Percentiles rank a stretch among this genome's conserved stretches.
Evolutionary conservation across 768 basidiomycete genomes (phyloP).

Genomic region (Mycena metata): DNA sequence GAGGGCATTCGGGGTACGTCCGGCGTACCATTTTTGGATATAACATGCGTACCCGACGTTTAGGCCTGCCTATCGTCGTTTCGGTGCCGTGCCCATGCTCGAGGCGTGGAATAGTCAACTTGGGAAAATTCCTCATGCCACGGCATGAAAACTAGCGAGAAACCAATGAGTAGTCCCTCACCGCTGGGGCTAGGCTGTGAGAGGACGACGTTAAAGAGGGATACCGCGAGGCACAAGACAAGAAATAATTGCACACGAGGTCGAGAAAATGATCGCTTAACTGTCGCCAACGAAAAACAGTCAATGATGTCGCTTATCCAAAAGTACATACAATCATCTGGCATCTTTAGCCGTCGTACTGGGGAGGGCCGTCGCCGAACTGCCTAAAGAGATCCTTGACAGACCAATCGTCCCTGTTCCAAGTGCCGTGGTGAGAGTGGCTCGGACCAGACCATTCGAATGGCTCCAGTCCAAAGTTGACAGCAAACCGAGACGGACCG

Average conservation of each 20-base stretch:
- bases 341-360: constrained; percentile 26
- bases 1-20: background rate
- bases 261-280: no score
- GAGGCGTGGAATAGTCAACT: background rate
- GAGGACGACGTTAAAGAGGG: background rate
- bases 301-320: background rate
- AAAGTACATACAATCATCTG: background rate
- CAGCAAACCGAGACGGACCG: constrained; percentile 18
- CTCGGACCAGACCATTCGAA: constrained; percentile 23
- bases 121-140: background rate
- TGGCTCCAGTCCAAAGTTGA: constrained; percentile 27
- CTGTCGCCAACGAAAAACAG: background rate
- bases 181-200: background rate
- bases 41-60: background rate
- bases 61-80: no score
- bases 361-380: constrained; percentile 33
- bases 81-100: background rate
- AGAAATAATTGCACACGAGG: no score
- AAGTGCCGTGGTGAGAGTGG: background rate
- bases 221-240: background rate
- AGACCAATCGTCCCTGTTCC: constrained; percentile 13
- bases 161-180: no score
- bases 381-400: constrained; percentile 23
- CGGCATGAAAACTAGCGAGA: no score
- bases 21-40: background rate